Evolutionary conservation across 768 basidiomycete species (phyloP).

Genomic region (Trametopsis cervina): DNA sequence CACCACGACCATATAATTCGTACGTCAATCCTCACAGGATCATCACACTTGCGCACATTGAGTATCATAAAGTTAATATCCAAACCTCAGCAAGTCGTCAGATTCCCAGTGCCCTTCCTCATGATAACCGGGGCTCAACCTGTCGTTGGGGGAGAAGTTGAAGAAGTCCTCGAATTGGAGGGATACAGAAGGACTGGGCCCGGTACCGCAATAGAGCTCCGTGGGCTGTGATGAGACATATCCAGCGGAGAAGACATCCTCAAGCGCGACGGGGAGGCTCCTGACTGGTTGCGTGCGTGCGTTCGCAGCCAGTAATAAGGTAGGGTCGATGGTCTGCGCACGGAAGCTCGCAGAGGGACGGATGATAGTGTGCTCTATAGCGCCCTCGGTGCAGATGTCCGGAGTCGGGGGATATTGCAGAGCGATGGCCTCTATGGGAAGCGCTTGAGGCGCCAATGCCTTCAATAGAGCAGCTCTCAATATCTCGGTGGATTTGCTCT

Average conservation of each 20-base stretch:
- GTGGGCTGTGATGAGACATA: not conserved
- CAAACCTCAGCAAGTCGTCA: too few relatives aligned
- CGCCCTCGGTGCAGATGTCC: too few relatives aligned
- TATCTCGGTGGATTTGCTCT: too few relatives aligned
- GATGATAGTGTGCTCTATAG: not conserved
- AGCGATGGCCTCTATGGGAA: too few relatives aligned
- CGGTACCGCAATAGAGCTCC: not conserved
- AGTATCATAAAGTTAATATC: too few relatives aligned
- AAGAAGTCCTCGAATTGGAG: conserved; percentile 8
- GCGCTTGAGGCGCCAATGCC: too few relatives aligned
- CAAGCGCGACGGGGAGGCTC: not conserved
- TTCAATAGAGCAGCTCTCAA: too few relatives aligned
- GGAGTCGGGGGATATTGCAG: not conserved
- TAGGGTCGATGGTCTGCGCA: not conserved
- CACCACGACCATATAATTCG: too few relatives aligned
- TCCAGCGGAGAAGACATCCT: not conserved
- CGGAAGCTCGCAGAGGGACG: not conserved
- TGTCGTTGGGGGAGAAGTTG: conserved; percentile 3
- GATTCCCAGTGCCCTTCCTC: too few relatives aligned
- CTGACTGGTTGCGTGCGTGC: not conserved
- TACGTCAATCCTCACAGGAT: too few relatives aligned
- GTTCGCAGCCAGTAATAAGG: not conserved
- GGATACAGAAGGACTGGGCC: not conserved
- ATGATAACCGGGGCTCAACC: not conserved
- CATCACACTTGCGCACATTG: too few relatives aligned